These are phyloP conservation scores for Articulospora tetracladia DNA, from an alignment of 495 filamentous ascomycete species.

Conservation along the genomic window DNA sequence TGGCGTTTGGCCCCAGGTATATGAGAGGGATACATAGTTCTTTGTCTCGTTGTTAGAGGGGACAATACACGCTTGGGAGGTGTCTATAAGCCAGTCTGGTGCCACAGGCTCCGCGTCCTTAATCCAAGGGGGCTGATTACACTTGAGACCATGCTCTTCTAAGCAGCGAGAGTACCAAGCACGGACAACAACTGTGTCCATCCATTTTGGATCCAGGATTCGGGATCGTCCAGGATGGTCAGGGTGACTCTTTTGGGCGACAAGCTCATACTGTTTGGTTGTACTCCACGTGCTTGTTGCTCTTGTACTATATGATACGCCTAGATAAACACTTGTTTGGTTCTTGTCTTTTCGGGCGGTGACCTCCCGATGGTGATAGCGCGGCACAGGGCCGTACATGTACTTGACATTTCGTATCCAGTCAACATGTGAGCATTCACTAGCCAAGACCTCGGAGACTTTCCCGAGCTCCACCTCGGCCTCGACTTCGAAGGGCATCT, in stretches of 20 bases:
- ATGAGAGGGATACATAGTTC: neutral
- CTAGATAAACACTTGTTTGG: neutral
- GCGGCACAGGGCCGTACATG: neutral
- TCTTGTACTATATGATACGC: neutral
- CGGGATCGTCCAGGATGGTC: neutral
- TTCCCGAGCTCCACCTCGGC: neutral
- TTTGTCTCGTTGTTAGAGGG: neutral
- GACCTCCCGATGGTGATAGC: neutral
- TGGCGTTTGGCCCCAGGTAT: neutral
- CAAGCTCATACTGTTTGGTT: neutral
- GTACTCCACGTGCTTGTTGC: neutral
- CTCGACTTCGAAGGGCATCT: neutral
- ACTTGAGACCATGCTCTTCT: neutral
- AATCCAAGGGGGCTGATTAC: neutral
- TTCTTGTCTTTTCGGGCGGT: neutral
- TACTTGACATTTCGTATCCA: neutral
- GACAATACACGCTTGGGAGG: neutral
- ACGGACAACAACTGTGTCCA: neutral
- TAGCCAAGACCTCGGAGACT: neutral
- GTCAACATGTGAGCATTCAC: neutral
- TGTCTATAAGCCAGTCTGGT: constrained; percentile 1
- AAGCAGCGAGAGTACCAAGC: neutral
- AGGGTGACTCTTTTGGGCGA: neutral
- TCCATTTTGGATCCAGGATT: neutral
- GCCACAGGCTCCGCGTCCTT: neutral